Conservation (phyloP, 495 filamentous ascomycete genomes). For the Hyphodiscus hymeniophilus region DNA sequence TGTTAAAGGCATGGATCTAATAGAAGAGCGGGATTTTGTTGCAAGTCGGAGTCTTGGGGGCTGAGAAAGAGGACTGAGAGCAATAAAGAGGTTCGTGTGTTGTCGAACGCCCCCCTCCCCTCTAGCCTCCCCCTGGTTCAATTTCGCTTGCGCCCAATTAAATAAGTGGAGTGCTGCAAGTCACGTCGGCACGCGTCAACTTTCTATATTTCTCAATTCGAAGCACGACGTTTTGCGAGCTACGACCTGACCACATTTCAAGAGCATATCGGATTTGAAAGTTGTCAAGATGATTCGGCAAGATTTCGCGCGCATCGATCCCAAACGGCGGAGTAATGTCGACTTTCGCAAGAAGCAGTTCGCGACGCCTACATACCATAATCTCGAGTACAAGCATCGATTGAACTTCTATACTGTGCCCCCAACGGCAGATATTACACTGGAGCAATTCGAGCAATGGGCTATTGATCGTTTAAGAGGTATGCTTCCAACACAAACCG, state of each 20-base stretch:
- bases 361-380: constrained; percentile 58
- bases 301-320: constrained; percentile 65
- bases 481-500: constrained; percentile 26
- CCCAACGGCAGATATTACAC: constrained; percentile 87
- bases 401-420: constrained; percentile 88
- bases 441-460: constrained; percentile 99
- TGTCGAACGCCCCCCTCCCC: too few species aligned
- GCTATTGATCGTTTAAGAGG: constrained; percentile 86
- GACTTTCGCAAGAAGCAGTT: constrained; percentile 85
- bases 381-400: constrained; percentile 70
- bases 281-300: constrained; percentile 58
- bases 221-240: too few species aligned
- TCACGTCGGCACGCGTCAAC: background rate
- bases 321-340: constrained; percentile 66
- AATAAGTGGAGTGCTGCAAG: background rate
- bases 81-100: background rate
- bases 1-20: constrained; percentile 3
- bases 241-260: background rate
- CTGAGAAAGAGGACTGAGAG: background rate
- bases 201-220: background rate
- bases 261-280: background rate
- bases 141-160: background rate
- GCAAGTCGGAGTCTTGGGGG: constrained; percentile 7
- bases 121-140: too few species aligned
- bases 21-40: constrained; percentile 11